These are phyloP conservation scores for Allium cepa DNA, from an alignment of 106 monocot species.

Conservation along the genomic window DNA sequence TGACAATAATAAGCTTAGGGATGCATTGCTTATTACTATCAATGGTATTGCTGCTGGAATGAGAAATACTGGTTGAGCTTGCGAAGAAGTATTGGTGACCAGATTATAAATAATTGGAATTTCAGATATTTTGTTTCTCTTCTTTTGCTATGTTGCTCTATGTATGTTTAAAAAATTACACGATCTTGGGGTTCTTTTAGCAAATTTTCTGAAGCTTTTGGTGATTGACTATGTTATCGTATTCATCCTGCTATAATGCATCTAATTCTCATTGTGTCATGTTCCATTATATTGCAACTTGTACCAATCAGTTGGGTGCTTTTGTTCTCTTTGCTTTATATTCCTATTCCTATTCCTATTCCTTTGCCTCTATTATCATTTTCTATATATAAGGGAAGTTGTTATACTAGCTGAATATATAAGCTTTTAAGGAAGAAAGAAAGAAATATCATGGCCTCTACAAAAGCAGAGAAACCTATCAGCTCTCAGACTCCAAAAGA, in stretches of 20 bases:
- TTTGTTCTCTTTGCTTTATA: not conserved
- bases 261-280: not conserved
- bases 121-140: not conserved
- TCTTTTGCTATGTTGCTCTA: not conserved
- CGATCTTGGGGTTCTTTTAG: not conserved
- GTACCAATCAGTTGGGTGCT: not conserved
- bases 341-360: not conserved
- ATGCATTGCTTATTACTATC: constrained; percentile 77
- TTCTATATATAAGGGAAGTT: no score
- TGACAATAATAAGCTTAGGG: constrained; percentile 61
- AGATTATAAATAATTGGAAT: not conserved
- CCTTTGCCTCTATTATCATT: no score
- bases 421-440: not conserved
- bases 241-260: not conserved
- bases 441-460: not conserved
- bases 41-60: constrained; percentile 93
- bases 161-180: not conserved
- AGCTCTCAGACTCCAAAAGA: not conserved
- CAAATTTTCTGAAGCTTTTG: no score
- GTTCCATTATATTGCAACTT: not conserved
- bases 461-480: not conserved
- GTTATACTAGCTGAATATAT: no score
- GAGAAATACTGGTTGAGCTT: constrained; percentile 75
- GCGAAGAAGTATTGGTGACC: not conserved
- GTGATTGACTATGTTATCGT: no score